Base-by-base conservation (phyloP, 345 rosid species). In the Eucalyptus virginea region DNA sequence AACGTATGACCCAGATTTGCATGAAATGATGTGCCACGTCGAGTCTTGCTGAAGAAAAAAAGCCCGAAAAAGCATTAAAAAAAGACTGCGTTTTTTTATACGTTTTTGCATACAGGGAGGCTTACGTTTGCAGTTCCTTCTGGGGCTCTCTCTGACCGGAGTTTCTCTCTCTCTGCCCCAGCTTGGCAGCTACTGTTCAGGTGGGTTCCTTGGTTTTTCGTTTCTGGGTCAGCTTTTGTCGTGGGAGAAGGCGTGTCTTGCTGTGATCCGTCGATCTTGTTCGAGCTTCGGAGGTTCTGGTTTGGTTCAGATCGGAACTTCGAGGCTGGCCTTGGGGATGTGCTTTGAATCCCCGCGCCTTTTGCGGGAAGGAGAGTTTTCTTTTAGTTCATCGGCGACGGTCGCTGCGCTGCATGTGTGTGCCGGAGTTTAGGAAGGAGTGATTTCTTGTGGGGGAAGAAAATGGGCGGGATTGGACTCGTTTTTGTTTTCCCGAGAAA, bases 401-500 rank as follows among this genome's bases (percentile, higher is more conserved):
- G 72, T 48, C 67, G 77, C 86, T 28, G 42, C 30, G 26, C 7
- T 88, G 86, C 77, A 42, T 30, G 89, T 26, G 67, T 40, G 37
- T 47, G 32, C 62, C 24, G 77, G 45, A 58, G 62, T 14, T 14
- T 24, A 24, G 62, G 40, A n/a, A 4, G 10, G 40, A 37, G 58
- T 26, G 80, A 21, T 80, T 50, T 40, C 72, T 87, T 21, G 30
- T 24, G 87, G 9, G 87, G 67, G 72, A 52, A 37, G 47, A 23
- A 86, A 86, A 34, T 89, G 90, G 90, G 90, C 90, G 86, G 90
- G 90, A 87, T 89, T 87, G 87, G 77, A 21, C 44, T 34, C 44
- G 37, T 69, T 69, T 72, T 72, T 18, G 54, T 69, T 52, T 89
- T 87, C 90, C 80, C 88, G 45, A 87, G 87, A 45, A 89, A 72